Conservation (phyloP, 371 early-diverging fungal species). For the Zychaea mexicana region DNA sequence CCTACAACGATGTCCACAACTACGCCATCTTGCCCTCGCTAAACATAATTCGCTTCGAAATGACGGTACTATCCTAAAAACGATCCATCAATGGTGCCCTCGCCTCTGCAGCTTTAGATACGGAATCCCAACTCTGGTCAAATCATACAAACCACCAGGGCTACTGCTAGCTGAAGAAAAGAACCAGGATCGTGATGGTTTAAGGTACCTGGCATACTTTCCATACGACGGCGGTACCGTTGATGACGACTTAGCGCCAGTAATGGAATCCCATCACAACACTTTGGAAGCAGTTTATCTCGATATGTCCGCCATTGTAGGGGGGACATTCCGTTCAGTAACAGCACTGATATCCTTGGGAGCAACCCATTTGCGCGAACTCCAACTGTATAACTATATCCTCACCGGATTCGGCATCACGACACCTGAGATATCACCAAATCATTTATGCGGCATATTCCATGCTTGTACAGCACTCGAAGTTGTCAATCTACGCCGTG, state of each 20-base stretch:
- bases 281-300: neutral
- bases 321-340: neutral
- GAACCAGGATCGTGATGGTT: neutral
- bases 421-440: neutral
- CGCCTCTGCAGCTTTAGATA: neutral
- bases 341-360: neutral
- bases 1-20: neutral
- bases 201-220: neutral
- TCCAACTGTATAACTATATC: neutral
- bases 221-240: neutral
- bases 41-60: neutral
- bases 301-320: neutral
- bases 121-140: neutral
- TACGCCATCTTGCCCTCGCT: neutral
- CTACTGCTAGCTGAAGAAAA: neutral
- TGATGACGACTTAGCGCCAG: neutral
- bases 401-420: neutral
- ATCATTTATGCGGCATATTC: neutral
- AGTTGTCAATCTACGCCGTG: neutral
- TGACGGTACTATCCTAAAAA: neutral
- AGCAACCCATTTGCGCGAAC: neutral
- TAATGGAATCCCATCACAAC: neutral
- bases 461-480: neutral
- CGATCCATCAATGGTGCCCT: constrained; percentile 1
- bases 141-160: neutral